These are phyloP conservation scores for Citrus medica DNA, from an alignment of 345 rosid species.

Conservation along the genomic window DNA sequence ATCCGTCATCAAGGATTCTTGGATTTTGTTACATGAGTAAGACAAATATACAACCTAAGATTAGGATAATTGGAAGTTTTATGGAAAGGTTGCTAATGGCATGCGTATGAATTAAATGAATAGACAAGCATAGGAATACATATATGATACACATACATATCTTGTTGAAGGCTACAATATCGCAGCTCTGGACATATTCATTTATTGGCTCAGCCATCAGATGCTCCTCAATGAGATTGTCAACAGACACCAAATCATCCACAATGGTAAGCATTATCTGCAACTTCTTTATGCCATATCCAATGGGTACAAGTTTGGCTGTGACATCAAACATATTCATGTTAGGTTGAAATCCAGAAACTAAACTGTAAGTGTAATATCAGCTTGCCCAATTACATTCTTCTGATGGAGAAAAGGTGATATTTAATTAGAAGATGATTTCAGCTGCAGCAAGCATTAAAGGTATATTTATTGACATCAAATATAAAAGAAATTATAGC, in stretches of 20 bases:
- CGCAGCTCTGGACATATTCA: slow-evolving; percentile 78
- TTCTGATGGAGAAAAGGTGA: background rate
- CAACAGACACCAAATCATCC: slow-evolving; percentile 80
- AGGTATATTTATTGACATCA: background rate
- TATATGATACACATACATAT: slow-evolving; percentile 40
- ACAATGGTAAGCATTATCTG: slow-evolving; percentile 78
- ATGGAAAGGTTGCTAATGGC: too few relatives aligned
- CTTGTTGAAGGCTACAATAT: slow-evolving; percentile 88
- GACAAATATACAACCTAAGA: too few relatives aligned
- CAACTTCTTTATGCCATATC: slow-evolving; percentile 89
- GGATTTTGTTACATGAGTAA: too few relatives aligned
- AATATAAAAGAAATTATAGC: background rate
- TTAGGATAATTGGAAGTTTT: too few relatives aligned
- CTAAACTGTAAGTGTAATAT: too few relatives aligned
- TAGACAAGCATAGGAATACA: too few relatives aligned
- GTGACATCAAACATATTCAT: slow-evolving; percentile 3
- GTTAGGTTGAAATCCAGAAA: background rate
- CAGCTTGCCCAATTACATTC: too few relatives aligned
- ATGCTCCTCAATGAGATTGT: slow-evolving; percentile 58
- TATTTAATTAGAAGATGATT: too few relatives aligned
- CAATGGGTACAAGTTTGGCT: too few relatives aligned
- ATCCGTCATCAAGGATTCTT: too few relatives aligned
- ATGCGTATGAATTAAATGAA: too few relatives aligned
- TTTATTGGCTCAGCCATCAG: slow-evolving; percentile 68
- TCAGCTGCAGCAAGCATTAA: background rate